Evolutionary conservation across 148 eudicot species (phyloP), one percentile per base, ranked within the genome.

Genomic region (Dianthus caryophyllus): DNA sequence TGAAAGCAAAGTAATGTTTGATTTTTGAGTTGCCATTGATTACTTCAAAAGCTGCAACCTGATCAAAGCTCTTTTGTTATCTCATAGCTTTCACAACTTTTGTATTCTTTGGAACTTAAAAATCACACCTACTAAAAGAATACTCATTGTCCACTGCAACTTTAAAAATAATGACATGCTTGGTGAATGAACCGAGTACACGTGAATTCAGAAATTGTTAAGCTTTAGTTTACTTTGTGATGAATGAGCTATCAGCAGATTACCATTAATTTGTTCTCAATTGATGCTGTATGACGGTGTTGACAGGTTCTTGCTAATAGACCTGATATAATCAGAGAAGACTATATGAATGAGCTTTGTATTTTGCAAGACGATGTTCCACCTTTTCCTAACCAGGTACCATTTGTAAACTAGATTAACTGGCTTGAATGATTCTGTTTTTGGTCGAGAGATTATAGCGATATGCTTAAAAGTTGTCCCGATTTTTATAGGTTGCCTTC

Each of bases 291-390:
- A 9, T 67, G 64, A 69, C 30, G 52, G 25, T 69, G 51, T 36
- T 63, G 49, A 75, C 83, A 93, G 98, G 98, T 93, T 79, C 98
- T 93, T 71, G 98, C 98, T 55, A 90, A 86, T 75, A 81, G 97
- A 76, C 98, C 98, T 52, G 98, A 93, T 79, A 93, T 90, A 71
- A 90, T 93, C 75, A 84, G 98, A 81, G 98, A 94, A 82, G 98
- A 90, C 77, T 94, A 94, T 65, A 94, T 94, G 98, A 94, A 88
- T 73, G 98, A 94, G 77, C 88, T 94, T 51, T 94, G 98, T 79
- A 83, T 94, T 81, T 96, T 94, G 86, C 98, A 94, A 83, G 98
- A 94, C 75, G 98, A 94, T 75, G 98, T 94, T 73, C 98, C 98
- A 67, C 71, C 98, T 66, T 94, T 94, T 62, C 92, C 98, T 56